Percentiles rank a stretch among this genome's conserved stretches.
These are phyloP conservation scores for Silene latifolia DNA, from an alignment of 148 eudicot species.

Conservation along the genomic window DNA sequence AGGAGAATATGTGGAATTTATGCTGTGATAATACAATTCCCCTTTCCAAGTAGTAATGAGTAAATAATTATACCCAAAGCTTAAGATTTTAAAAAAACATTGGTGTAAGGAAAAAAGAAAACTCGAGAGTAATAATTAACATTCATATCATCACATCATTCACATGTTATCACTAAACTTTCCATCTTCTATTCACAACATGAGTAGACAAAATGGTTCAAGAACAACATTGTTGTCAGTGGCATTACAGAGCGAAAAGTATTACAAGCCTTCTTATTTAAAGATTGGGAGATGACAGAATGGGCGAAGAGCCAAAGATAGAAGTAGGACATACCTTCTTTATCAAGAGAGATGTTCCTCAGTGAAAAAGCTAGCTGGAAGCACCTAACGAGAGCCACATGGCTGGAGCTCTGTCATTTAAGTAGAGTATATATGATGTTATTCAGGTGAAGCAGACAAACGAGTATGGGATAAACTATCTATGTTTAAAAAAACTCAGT, in stretches of 20 bases:
- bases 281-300: not conserved
- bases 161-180: not conserved
- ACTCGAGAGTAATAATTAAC: not conserved
- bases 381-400: slow-evolving; percentile 60
- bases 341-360: slow-evolving; percentile 64
- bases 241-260: not conserved
- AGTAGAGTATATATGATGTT: slow-evolving; percentile 21
- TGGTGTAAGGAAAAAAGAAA: not conserved
- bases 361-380: slow-evolving; percentile 87
- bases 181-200: not conserved
- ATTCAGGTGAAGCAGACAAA: slow-evolving; percentile 7
- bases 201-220: not conserved
- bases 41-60: not conserved
- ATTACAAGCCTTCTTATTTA: not conserved
- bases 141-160: not conserved
- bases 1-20: slow-evolving; percentile 3
- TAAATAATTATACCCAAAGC: not conserved
- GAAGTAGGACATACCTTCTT: slow-evolving; percentile 42
- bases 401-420: slow-evolving; percentile 64
- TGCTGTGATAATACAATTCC: not conserved
- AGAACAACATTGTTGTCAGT: not conserved
- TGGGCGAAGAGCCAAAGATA: not conserved
- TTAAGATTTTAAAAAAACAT: not conserved
- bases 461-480: not conserved
- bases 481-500: not conserved